phyloP scores from a whole-genome alignment of 164 flowering plant species.

The Nelumbo lutea region DNA sequence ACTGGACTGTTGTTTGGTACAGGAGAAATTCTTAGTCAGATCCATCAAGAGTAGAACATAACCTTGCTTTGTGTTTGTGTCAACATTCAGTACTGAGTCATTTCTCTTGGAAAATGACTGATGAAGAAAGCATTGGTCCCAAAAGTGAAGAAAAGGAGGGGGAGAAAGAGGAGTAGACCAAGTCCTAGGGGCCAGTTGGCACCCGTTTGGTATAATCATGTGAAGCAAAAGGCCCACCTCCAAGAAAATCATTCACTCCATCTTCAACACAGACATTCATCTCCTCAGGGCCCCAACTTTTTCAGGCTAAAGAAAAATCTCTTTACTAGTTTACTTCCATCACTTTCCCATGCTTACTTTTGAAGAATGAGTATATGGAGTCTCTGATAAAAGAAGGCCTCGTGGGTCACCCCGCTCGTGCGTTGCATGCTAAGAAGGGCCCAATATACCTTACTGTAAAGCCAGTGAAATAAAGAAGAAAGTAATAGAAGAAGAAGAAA shows the following conservation, averaged over 20 bases:
- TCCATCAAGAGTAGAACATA: no score
- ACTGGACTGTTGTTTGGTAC: no score
- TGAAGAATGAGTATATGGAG: background rate
- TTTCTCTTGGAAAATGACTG: no score
- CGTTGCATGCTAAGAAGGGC: conserved; percentile 15
- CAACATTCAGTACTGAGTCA: no score
- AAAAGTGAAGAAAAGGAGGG: no score
- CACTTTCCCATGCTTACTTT: background rate
- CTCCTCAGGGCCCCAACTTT: background rate
- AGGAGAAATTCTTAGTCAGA: no score
- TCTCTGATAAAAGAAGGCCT: background rate
- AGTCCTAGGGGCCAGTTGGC: conserved; percentile 13
- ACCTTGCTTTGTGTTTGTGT: no score
- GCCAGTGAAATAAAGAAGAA: background rate
- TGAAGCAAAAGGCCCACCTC: conserved; percentile 17
- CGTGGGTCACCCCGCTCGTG: conserved; percentile 31
- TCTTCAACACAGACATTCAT: conserved; percentile 4
- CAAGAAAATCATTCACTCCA: conserved; percentile 25
- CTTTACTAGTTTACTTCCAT: background rate
- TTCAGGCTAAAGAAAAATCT: background rate
- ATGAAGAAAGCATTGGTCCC: no score
- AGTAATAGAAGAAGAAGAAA: background rate
- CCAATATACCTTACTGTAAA: conserved; percentile 1
- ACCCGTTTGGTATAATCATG: conserved; percentile 26
- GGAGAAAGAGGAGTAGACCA: no score